Percentiles rank a stretch among this genome's conserved stretches.
phyloP scores from a whole-genome alignment of 352 stramenopile genomes.

The Pythium sp. region DNA sequence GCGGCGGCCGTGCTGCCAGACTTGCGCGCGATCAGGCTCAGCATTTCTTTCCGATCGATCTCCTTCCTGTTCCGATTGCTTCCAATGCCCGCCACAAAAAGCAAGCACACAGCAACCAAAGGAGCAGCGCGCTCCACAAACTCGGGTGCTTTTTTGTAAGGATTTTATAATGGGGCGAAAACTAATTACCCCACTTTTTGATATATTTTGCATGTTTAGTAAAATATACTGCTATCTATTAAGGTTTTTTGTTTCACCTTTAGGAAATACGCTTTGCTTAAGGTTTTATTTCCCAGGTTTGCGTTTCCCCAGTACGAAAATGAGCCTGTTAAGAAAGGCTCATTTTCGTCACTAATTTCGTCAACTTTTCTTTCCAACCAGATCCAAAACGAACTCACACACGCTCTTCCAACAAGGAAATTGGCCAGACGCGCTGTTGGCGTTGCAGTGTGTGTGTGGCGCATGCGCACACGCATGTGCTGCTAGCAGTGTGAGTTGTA shows the following conservation, averaged over 20 bases:
- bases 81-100: conserved; percentile 12
- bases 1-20: conserved; percentile 11
- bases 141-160: not conserved
- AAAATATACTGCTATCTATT: not conserved
- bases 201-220: not conserved
- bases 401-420: too few relatives aligned
- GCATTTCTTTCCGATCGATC: conserved; percentile 11
- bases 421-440: too few relatives aligned
- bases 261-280: too few relatives aligned
- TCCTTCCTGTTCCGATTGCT: not conserved
- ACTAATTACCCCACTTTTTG: not conserved
- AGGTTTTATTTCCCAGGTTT: too few relatives aligned
- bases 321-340: too few relatives aligned
- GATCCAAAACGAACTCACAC: too few relatives aligned
- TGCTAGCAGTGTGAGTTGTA: not conserved
- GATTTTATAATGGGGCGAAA: not conserved
- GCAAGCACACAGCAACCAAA: not conserved
- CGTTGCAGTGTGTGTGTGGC: too few relatives aligned
- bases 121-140: not conserved
- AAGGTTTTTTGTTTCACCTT: too few relatives aligned
- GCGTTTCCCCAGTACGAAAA: too few relatives aligned
- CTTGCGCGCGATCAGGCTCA: conserved; percentile 21
- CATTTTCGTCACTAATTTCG: too few relatives aligned
- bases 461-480: not conserved
- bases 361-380: too few relatives aligned